Conservation (phyloP, 257 asterid species). For the Nicotiana attenuata region DNA sequence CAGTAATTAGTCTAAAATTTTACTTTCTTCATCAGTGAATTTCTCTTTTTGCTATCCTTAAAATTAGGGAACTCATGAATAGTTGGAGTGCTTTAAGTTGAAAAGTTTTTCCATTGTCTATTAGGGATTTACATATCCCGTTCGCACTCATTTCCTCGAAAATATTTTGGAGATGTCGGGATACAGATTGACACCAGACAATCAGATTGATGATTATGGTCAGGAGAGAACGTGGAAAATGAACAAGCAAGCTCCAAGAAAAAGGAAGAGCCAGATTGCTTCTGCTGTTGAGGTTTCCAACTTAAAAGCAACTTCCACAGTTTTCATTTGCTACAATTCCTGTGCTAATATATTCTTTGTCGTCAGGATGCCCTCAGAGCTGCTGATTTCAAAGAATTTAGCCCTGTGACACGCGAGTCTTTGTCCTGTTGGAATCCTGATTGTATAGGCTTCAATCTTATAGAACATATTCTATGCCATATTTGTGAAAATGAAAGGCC, state of each 20-base stretch:
- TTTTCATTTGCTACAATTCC: conserved; percentile 13
- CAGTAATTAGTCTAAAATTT: background rate
- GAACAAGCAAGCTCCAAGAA: conserved; percentile 76
- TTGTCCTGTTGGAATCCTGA: conserved; percentile 93
- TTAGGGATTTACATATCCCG: conserved; percentile 72
- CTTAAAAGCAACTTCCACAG: conserved; percentile 5
- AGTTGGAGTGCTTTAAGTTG: background rate
- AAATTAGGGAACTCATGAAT: background rate
- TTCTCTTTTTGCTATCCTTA: background rate
- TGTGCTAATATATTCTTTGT: conserved; percentile 26
- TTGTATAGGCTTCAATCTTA: conserved; percentile 74
- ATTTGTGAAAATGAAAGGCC: conserved; percentile 63
- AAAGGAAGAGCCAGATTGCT: conserved; percentile 87
- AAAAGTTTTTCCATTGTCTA: background rate
- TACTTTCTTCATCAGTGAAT: background rate
- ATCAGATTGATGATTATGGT: conserved; percentile 93
- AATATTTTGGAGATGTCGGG: conserved; percentile 74
- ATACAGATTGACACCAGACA: conserved; percentile 71
- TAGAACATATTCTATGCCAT: conserved; percentile 60
- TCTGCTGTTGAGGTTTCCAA: conserved; percentile 79
- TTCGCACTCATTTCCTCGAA: conserved; percentile 76
- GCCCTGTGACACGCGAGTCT: conserved; percentile 71
- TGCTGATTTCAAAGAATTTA: conserved; percentile 58
- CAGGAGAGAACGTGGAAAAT: conserved; percentile 76
- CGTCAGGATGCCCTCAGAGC: conserved; percentile 62